Conservation (phyloP, 768 basidiomycete species). For the Hygrophorus russula region DNA sequence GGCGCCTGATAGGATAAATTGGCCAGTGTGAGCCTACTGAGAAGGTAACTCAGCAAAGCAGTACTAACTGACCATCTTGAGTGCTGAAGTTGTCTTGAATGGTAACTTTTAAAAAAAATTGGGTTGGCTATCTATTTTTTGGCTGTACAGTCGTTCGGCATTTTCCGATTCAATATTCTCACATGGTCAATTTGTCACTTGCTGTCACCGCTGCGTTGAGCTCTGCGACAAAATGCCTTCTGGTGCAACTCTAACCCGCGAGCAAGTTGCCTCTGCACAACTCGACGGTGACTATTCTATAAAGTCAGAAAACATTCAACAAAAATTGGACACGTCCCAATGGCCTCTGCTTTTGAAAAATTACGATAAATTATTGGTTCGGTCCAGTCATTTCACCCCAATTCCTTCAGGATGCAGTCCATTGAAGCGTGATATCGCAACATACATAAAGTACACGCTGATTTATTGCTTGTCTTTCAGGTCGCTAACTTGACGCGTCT, state of each 20-base stretch:
- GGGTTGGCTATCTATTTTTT: constrained; percentile 11
- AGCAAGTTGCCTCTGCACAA: constrained; percentile 67
- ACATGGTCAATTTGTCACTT: not conserved
- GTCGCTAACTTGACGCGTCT: not conserved
- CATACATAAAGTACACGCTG: constrained; percentile 75
- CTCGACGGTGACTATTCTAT: constrained; percentile 68
- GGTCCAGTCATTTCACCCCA: constrained; percentile 96
- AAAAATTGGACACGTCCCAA: constrained; percentile 85
- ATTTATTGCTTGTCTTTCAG: not conserved
- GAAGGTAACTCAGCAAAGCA: constrained; percentile 87
- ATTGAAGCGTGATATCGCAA: constrained; percentile 84
- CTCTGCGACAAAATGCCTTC: constrained; percentile 27
- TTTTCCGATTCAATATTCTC: constrained; percentile 5
- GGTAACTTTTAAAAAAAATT: constrained; percentile 3
- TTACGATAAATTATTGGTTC: constrained; percentile 92
- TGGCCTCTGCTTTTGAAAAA: constrained; percentile 99
- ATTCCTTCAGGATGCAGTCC: constrained; percentile 92
- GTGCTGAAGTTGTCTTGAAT: constrained; percentile 17
- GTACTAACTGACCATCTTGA: constrained; percentile 69
- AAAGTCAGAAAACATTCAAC: constrained; percentile 64
- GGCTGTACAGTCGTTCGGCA: constrained; percentile 42
- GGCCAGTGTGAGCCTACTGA: constrained; percentile 75
- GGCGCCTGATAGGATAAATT: constrained; percentile 33
- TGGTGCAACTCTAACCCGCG: constrained; percentile 34
- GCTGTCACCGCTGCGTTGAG: not conserved